Base-by-base conservation (phyloP, 2,329 filamentous ascomycete genomes). In the Penicillium brasilianum region DNA sequence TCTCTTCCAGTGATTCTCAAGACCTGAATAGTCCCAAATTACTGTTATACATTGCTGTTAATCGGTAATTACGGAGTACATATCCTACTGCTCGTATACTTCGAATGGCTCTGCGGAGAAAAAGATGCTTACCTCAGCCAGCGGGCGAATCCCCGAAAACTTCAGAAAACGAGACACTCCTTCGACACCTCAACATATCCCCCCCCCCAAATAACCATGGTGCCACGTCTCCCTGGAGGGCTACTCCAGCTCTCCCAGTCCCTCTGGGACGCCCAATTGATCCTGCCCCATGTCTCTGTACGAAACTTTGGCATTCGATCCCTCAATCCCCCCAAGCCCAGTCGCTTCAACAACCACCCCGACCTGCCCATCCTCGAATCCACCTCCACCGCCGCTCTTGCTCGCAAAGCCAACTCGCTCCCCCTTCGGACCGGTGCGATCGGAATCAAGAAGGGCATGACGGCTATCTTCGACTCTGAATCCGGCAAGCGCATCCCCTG, bases 391-490 rank as follows among this genome's bases (percentile, higher is more conserved):
- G 85, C 85, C n/a, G 87, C 88, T 2, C 81, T 88, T 58, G 77
- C 81, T 59, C 85, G 87, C 53, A 87, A 85, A 76, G 79, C 82
- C 41, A 80, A 81, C 66, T 85, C 82, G 0, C 82, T 87, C 11
- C 87, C 88, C 7, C 80, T 86, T 44, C 90, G 95, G 30, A 89
- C 93, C 2, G 95, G 95, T 32, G 88, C 92, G 9, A 84, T 99
- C 50, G 93, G 90, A 13, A 85, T 89, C 75, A 99, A 99, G 81
- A 94, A 93, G 81, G 95, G 95, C 77, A 98, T 99, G 91, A 96
- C 93, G 46, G 93, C 90, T 62, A 80, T 97, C 66, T 98, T 90
- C 84, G 89, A 93, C 73, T 79, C 85, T 0, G 86, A 88, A 70
- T 90, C 91, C 28, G 90, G 91, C 69, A 85, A 85, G 66, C 88